Evolutionary conservation across 2,329 filamentous ascomycete genomes (phyloP).

Genomic region (Fusarium globosum): DNA sequence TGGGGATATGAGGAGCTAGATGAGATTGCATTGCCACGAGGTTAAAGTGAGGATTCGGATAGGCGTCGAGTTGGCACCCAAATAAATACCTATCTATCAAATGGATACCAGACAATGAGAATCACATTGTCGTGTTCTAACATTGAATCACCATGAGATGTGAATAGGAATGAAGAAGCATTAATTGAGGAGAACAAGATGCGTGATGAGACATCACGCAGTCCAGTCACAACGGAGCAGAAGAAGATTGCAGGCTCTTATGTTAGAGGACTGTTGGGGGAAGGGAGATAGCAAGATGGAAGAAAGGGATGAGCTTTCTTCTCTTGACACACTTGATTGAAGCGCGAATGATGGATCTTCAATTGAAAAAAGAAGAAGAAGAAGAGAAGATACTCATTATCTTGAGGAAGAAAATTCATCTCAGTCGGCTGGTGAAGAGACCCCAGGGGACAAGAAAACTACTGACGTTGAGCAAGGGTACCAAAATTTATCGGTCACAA

Average conservation of each 20-base stretch:
- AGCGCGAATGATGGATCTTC: conserved; percentile 1
- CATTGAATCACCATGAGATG: conserved; percentile 10
- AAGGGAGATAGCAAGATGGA: not conserved
- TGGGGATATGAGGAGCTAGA: conserved; percentile 36
- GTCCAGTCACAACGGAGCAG: conserved; percentile 16
- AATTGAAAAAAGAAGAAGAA: not conserved
- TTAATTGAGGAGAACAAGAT: conserved; percentile 1
- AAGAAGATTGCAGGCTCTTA: conserved; percentile 12
- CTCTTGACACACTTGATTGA: conserved; percentile 12
- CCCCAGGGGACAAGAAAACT: not conserved
- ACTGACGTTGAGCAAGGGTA: not conserved
- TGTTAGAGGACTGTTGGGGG: not conserved
- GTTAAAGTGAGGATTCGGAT: conserved; percentile 75
- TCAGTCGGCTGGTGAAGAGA: conserved; percentile 18
- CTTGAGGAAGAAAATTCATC: conserved; percentile 21
- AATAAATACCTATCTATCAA: conserved; percentile 52
- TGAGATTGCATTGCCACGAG: conserved; percentile 68
- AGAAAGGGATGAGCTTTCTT: not conserved
- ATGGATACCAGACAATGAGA: conserved; percentile 47
- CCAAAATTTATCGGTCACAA: not conserved
- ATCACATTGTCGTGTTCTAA: conserved; percentile 14
- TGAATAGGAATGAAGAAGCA: not conserved
- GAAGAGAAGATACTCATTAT: not conserved
- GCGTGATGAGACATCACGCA: conserved; percentile 17
- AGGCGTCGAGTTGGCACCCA: conserved; percentile 70